phyloP scores from a whole-genome alignment of 192 early-diverging fungal genomes.

The Coemansia sp. region DNA sequence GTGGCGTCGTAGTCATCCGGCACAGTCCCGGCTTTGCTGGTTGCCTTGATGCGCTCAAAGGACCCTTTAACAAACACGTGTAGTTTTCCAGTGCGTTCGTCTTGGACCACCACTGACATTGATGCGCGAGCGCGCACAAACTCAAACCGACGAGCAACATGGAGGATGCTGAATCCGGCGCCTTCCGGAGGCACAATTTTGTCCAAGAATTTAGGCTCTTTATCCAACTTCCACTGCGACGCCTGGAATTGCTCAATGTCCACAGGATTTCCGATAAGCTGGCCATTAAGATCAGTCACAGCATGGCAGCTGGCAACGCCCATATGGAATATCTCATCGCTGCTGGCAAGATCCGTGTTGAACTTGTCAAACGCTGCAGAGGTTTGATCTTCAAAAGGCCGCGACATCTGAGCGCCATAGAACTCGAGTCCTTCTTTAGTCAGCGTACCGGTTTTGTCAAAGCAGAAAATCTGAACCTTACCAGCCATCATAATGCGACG shows the following conservation, averaged over 20 bases:
- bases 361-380: conserved; percentile 13
- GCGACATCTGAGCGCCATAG: conserved; percentile 36
- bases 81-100: conserved; percentile 44
- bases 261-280: conserved; percentile 64
- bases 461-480: conserved; percentile 68
- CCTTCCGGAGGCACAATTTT: conserved; percentile 29
- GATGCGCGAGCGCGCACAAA: conserved; percentile 67
- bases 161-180: conserved; percentile 4
- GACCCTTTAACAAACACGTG: conserved; percentile 68
- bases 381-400: not conserved
- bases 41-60: conserved; percentile 68
- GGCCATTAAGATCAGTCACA: conserved; percentile 54
- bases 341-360: conserved; percentile 7
- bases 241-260: conserved; percentile 69
- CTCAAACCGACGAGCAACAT: conserved; percentile 61
- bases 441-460: conserved; percentile 69
- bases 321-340: conserved; percentile 19
- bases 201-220: conserved; percentile 48
- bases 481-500: conserved; percentile 66
- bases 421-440: conserved; percentile 67
- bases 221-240: conserved; percentile 29
- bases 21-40: conserved; percentile 51
- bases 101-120: conserved; percentile 62
- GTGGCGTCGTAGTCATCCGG: conserved; percentile 60
- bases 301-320: conserved; percentile 61